Conservation (phyloP, 2,329 filamentous ascomycete species). For the Penicillium sp. region DNA sequence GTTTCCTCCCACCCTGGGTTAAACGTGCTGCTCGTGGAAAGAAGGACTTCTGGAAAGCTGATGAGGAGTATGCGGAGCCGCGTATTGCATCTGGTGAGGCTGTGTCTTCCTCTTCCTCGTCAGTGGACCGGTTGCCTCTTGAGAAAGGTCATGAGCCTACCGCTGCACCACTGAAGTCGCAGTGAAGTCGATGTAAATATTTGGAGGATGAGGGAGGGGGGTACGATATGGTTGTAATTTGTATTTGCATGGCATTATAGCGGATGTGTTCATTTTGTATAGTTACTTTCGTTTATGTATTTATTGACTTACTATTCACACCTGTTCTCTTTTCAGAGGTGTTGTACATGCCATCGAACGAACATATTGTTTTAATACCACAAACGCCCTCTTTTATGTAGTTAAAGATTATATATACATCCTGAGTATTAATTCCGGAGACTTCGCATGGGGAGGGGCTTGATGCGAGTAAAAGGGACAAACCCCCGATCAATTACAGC, state of each 20-base stretch:
- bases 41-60: conserved; percentile 66
- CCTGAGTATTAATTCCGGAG: too few relatives aligned
- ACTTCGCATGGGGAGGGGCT: too few relatives aligned
- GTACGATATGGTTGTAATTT: background rate
- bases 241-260: background rate
- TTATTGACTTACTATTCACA: background rate
- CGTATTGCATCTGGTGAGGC: conserved; percentile 7
- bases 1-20: conserved; percentile 72
- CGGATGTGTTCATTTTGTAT: conserved; percentile 1
- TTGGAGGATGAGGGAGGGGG: background rate
- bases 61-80: conserved; percentile 25
- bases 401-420: too few relatives aligned
- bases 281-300: background rate
- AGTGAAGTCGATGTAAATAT: background rate
- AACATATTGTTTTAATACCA: background rate
- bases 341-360: background rate
- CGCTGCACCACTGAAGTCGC: background rate
- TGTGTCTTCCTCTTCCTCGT: conserved; percentile 12
- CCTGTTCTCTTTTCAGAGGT: background rate
- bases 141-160: conserved; percentile 12
- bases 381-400: background rate
- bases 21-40: conserved; percentile 63
- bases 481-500: too few relatives aligned
- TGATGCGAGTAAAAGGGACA: too few relatives aligned
- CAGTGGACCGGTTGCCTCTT: conserved; percentile 18